Base-by-base conservation (phyloP, 768 basidiomycete species). In the Lactarius trivialis region DNA sequence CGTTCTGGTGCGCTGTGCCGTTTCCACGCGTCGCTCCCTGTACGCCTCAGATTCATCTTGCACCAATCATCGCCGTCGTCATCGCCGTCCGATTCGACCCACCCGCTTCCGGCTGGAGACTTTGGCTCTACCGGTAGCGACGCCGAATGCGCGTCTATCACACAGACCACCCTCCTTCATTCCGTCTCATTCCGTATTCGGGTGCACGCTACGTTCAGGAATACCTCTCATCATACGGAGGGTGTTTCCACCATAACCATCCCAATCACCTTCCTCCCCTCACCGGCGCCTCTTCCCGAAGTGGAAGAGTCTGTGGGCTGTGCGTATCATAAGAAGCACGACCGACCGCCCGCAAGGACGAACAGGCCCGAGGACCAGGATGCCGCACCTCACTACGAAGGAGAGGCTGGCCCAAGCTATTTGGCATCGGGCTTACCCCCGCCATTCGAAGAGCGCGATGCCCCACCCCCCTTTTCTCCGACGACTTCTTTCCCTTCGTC, bases 1-100 rank as follows among this genome's bases (percentile, higher is more conserved):
- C 83, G 88, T 7, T 93, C 94, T 15, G 96, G 96, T 51, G 94
- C 93, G 48, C 88, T 92, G 21, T 93, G 93, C 72, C 86, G 93
- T 51, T 93, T 97, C 71, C 93, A 97, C 67, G 82, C 85, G 0
- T 79, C 82, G 50, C 82, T 81, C 15, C 80, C 88, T 4, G 82
- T 94, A 63, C 88, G 81, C 66, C 78, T 92, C 41, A 84, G 93
- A 4, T 89, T 98, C 63, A 76, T 95, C 32, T 77, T 98, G 17
- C 92, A 92, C 68, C 86, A 83, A 56, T 75, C 80, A 21, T 76
- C 78, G 4, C 76, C 81, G 21, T 77, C 55, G 71, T 76, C 33
- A 80, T 85, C n/a, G 79, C 84, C 17, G 67, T 78, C 28, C 75
- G 81, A 66, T 75, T 77, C 51, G 75, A 75, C 60, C 73, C 73